Evolutionary conservation across 352 stramenopile genomes (phyloP).

Genomic region (Phytophthora pinifolia): DNA sequence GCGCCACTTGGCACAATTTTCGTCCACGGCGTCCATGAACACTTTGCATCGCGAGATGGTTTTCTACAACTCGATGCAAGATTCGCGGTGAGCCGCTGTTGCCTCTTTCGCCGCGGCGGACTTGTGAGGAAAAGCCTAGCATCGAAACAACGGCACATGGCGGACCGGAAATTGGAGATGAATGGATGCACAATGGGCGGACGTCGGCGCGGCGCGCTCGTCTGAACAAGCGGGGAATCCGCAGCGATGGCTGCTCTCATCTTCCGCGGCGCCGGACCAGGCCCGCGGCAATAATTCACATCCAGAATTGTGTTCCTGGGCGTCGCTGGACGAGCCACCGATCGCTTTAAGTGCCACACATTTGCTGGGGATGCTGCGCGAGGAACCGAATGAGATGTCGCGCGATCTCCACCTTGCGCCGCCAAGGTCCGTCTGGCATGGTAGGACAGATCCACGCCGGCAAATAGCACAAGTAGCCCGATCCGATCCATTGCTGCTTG

Average conservation of each 20-base stretch:
- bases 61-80: slow-evolving; percentile 23
- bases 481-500: slow-evolving; percentile 20
- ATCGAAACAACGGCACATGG: slow-evolving; percentile 28
- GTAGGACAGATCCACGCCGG: too few relatives aligned
- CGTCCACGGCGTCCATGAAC: slow-evolving; percentile 2
- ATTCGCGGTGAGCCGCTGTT: slow-evolving; percentile 1
- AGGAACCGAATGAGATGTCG: too few relatives aligned
- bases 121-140: slow-evolving; percentile 17
- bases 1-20: slow-evolving; percentile 32
- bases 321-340: slow-evolving; percentile 33
- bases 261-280: slow-evolving; percentile 39
- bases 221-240: slow-evolving; percentile 33
- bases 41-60: slow-evolving; percentile 5
- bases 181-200: slow-evolving; percentile 14
- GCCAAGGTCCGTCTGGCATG: too few relatives aligned
- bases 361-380: slow-evolving; percentile 1
- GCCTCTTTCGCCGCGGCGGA: background rate
- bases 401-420: too few relatives aligned
- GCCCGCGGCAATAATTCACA: slow-evolving; percentile 40
- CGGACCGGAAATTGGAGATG: slow-evolving; percentile 26
- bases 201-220: slow-evolving; percentile 15
- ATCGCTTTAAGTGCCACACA: background rate
- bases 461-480: too few relatives aligned
- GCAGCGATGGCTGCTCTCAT: slow-evolving; percentile 40
- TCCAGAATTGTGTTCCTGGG: slow-evolving; percentile 28